A percentile compares a stretch with the other conserved stretches of the same genome.
phyloP scores from a whole-genome alignment of 202 grass and related monocot species.

The Schoenoplectus tabernaemontani region DNA sequence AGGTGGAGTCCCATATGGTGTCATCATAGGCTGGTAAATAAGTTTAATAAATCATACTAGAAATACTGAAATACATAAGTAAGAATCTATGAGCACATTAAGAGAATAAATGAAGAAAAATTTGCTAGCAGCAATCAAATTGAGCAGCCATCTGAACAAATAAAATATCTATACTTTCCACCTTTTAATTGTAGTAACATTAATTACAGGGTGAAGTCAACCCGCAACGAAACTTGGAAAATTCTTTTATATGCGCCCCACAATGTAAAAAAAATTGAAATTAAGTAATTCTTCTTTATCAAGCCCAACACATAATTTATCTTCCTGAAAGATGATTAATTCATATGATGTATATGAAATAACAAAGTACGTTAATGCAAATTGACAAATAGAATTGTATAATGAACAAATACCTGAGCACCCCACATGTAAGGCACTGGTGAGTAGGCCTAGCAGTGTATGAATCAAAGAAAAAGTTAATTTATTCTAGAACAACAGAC shows the following conservation, averaged over 20 bases:
- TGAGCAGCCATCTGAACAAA: not conserved
- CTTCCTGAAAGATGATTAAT: not conserved
- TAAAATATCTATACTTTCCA: not conserved
- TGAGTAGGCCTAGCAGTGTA: slow-evolving; percentile 27
- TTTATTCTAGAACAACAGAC: not conserved
- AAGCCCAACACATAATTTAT: not conserved
- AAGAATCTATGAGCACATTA: not conserved
- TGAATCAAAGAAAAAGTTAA: not conserved
- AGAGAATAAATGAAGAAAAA: not conserved
- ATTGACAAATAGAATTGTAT: not conserved
- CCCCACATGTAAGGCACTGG: slow-evolving; percentile 41
- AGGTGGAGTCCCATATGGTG: slow-evolving; percentile 43
- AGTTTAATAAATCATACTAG: not conserved
- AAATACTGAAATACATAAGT: not conserved
- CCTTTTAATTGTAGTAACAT: not conserved
- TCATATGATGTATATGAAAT: not conserved
- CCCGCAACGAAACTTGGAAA: not conserved
- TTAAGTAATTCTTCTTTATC: not conserved
- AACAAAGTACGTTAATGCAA: not conserved
- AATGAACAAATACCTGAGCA: slow-evolving; percentile 29
- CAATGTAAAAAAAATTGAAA: not conserved
- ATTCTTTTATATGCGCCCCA: not conserved
- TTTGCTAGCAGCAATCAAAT: not conserved
- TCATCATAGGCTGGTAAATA: slow-evolving; percentile 37
- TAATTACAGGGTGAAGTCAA: not conserved